phyloP scores from a whole-genome alignment of 2,329 filamentous ascomycete genomes.

The Elsinoe perseae region DNA sequence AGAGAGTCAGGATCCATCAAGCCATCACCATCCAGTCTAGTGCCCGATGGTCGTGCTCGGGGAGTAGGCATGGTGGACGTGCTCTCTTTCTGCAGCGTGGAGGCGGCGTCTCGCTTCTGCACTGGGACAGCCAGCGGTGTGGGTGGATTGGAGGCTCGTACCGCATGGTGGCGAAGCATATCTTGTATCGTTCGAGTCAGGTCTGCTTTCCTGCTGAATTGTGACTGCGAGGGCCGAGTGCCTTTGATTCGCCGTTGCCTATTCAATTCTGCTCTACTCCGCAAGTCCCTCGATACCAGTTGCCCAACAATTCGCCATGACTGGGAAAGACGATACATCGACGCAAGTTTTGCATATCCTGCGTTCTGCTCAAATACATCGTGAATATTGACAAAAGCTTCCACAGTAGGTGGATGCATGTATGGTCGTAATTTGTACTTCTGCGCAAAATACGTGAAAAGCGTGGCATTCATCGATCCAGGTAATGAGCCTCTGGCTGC shows the following conservation, averaged over 20 bases:
- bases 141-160: slow-evolving; percentile 18
- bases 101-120: slow-evolving; percentile 12
- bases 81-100: slow-evolving; percentile 31
- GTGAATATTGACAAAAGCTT: slow-evolving; percentile 30
- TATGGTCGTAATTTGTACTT: slow-evolving; percentile 37
- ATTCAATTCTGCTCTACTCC: slow-evolving; percentile 23
- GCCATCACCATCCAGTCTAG: not conserved
- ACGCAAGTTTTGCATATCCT: slow-evolving; percentile 43
- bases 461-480: slow-evolving; percentile 33
- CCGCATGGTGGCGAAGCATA: not conserved
- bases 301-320: slow-evolving; percentile 52
- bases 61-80: slow-evolving; percentile 49
- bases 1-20: not conserved
- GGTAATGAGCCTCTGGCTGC: slow-evolving; percentile 44
- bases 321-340: slow-evolving; percentile 47
- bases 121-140: slow-evolving; percentile 18
- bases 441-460: slow-evolving; percentile 37
- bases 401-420: slow-evolving; percentile 32
- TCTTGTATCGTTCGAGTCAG: not conserved
- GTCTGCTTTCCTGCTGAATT: not conserved
- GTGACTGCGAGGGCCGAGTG: not conserved
- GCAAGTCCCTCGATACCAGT: slow-evolving; percentile 44
- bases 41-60: slow-evolving; percentile 35
- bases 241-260: not conserved
- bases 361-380: slow-evolving; percentile 48